Conservation (phyloP, 371 early-diverging fungal genomes). For the Paraphysoderma sedebokerense region DNA sequence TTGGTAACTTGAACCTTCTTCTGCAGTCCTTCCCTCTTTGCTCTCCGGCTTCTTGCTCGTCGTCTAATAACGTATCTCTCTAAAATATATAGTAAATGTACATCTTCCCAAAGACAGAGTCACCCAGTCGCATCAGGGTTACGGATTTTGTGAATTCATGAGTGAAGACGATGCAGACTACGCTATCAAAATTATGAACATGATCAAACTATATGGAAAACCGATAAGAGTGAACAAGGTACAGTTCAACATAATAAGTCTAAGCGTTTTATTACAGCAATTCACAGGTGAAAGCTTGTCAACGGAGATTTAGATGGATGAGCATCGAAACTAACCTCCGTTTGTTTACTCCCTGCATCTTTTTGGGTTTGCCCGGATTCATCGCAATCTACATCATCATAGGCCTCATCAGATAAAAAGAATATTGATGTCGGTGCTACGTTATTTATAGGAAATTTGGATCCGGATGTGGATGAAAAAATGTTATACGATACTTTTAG, state of each 20-base stretch:
- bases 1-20: conserved; percentile 34
- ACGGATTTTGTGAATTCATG: conserved; percentile 89
- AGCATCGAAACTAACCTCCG: no score
- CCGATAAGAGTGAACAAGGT: conserved; percentile 92
- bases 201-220: conserved; percentile 85
- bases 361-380: no score
- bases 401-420: conserved; percentile 76
- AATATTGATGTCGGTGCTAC: conserved; percentile 90
- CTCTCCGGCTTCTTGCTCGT: not conserved
- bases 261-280: no score
- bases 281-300: no score
- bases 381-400: no score
- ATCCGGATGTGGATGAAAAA: conserved; percentile 86
- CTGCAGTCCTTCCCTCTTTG: not conserved
- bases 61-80: not conserved
- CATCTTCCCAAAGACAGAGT: conserved; percentile 95
- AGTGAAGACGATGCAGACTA: conserved; percentile 94
- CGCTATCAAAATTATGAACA: conserved; percentile 89
- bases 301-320: no score
- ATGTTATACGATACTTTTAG: conserved; percentile 88
- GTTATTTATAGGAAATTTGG: conserved; percentile 90
- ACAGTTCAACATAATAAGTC: no score
- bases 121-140: conserved; percentile 85
- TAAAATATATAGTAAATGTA: conserved; percentile 51
- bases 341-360: no score